phyloP scores from a whole-genome alignment of 2,329 filamentous ascomycete species.

The Fusarium sp. region DNA sequence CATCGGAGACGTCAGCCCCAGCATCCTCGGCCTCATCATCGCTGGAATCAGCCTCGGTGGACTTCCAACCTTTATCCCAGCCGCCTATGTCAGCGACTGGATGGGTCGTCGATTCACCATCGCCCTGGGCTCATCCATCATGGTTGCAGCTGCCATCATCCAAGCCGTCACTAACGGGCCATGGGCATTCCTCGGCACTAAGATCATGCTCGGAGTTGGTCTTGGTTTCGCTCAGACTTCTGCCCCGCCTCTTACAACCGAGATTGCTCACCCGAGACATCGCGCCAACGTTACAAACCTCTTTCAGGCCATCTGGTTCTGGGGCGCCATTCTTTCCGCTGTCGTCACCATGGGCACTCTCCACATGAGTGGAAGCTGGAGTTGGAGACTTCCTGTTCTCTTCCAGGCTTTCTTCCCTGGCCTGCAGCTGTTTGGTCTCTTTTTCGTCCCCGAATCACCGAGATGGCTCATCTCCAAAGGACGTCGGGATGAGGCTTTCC shows the following conservation, averaged over 20 bases:
- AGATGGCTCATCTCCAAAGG: conserved; percentile 49
- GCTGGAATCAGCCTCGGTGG: conserved; percentile 34
- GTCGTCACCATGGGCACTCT: conserved; percentile 26
- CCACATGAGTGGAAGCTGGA: conserved; percentile 24
- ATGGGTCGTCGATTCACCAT: conserved; percentile 30
- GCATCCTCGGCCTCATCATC: conserved; percentile 30
- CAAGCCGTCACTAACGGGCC: conserved; percentile 10
- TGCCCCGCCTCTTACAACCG: conserved; percentile 22
- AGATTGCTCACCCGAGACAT: conserved; percentile 31
- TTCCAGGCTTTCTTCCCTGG: conserved; percentile 20
- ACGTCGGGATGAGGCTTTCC: conserved; percentile 57
- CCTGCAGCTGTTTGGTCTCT: conserved; percentile 13
- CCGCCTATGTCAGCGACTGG: conserved; percentile 28
- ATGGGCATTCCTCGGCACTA: conserved; percentile 20
- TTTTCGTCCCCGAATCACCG: conserved; percentile 55
- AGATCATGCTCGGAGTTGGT: conserved; percentile 29
- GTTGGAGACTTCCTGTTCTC: conserved; percentile 26
- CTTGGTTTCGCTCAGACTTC: conserved; percentile 29
- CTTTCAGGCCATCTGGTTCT: conserved; percentile 34
- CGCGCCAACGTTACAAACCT: conserved; percentile 31
- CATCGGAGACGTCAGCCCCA: conserved; percentile 24
- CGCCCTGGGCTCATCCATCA: conserved; percentile 19
- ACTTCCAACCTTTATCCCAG: conserved; percentile 27
- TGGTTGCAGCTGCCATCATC: conserved; percentile 18
- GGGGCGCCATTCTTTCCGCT: conserved; percentile 26